Conservation (phyloP, 805 yeast species). For the Candida sonorensis region DNA sequence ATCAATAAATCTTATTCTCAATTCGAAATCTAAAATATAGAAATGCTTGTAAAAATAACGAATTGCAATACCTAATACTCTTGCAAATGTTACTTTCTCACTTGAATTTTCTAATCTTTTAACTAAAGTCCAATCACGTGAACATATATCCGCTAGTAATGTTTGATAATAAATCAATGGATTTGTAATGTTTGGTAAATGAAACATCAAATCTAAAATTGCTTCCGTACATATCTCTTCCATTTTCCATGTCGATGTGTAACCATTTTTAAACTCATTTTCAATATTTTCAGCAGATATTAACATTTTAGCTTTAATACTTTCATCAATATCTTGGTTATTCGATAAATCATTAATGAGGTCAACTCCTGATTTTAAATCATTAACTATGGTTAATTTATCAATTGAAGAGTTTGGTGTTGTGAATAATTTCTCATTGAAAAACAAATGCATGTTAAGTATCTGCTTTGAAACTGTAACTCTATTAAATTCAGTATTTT, state of each 20-base stretch:
- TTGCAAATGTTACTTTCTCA: conserved; percentile 61
- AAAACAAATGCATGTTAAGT: conserved; percentile 64
- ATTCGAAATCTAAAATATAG: conserved; percentile 66
- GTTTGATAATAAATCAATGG: conserved; percentile 77
- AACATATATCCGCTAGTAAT: conserved; percentile 80
- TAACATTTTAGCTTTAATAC: conserved; percentile 21
- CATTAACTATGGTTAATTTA: conserved; percentile 39
- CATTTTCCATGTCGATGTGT: conserved; percentile 71
- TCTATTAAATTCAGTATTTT: conserved; percentile 82
- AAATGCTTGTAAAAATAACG: conserved; percentile 70
- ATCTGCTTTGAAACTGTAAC: conserved; percentile 81
- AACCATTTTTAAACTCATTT: conserved; percentile 32
- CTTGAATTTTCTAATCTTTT: conserved; percentile 12
- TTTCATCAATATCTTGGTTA: conserved; percentile 21
- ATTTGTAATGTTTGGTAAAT: conserved; percentile 60
- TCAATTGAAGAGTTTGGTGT: conserved; percentile 75
- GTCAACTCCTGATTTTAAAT: conserved; percentile 34
- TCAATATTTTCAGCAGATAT: conserved; percentile 30
- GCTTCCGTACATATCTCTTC: conserved; percentile 88
- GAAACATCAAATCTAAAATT: conserved; percentile 69
- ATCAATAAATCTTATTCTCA: conserved; percentile 64
- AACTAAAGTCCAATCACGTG: conserved; percentile 56
- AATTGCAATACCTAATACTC: conserved; percentile 89
- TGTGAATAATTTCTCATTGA: conserved; percentile 58
- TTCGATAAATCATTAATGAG: conserved; percentile 21